A percentile compares a stretch with the other conserved stretches of the same genome.
phyloP scores from a whole-genome alignment of 2,329 filamentous ascomycete genomes.

The Penicillium sp. region DNA sequence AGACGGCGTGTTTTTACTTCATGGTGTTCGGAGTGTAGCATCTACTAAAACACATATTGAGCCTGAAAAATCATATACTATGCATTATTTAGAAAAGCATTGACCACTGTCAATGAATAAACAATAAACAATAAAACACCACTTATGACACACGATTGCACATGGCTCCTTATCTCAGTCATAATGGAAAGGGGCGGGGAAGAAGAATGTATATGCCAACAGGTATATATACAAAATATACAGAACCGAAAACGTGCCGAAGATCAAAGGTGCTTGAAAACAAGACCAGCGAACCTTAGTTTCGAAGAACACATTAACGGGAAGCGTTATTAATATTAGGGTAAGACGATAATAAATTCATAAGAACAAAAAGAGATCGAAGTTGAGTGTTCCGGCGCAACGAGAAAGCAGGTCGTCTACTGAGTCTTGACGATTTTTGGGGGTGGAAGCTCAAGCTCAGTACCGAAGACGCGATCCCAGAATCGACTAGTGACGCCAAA shows the following conservation, averaged over 20 bases:
- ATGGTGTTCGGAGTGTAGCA: no score
- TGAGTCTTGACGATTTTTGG: constrained; percentile 35
- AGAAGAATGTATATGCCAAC: neutral
- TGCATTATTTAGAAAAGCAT: neutral
- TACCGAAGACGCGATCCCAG: constrained; percentile 92
- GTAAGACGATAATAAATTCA: neutral
- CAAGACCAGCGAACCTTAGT: neutral
- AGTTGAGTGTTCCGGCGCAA: neutral
- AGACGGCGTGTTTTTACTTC: no score
- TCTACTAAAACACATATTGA: no score
- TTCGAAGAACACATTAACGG: neutral
- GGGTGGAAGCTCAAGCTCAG: constrained; percentile 59
- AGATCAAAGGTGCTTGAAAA: neutral
- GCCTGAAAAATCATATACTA: neutral
- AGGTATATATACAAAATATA: neutral
- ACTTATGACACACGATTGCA: neutral
- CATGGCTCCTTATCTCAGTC: neutral
- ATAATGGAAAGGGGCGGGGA: neutral
- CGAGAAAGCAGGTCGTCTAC: constrained; percentile 18
- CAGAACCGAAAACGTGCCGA: neutral
- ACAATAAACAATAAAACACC: neutral
- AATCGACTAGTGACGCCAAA: constrained; percentile 96
- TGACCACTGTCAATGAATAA: neutral
- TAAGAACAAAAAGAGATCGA: neutral
- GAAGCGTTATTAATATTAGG: constrained; percentile 6